A percentile compares a stretch with the other conserved stretches of the same genome.
phyloP scores from a whole-genome alignment of 208 protist species.

The Trypanosomatidae sp. region DNA sequence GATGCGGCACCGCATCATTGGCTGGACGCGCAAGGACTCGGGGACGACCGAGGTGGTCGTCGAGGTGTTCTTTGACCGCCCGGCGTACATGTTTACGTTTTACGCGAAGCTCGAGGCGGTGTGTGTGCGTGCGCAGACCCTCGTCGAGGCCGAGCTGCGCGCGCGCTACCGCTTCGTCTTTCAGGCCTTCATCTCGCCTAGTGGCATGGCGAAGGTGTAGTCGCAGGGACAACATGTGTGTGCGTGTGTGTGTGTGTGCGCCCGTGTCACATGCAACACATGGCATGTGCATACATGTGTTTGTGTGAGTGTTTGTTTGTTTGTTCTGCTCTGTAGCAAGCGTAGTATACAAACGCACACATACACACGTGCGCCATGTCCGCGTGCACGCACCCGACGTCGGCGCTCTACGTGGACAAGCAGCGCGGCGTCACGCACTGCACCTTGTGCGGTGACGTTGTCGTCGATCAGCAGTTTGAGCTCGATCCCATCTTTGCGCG shows the following conservation, averaged over 20 bases:
- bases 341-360: too few relatives aligned
- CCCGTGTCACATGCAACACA: neutral
- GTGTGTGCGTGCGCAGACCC: conserved; percentile 46
- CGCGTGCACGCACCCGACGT: conserved; percentile 52
- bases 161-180: conserved; percentile 74
- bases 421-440: conserved; percentile 44
- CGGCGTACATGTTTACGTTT: conserved; percentile 87
- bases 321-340: too few relatives aligned
- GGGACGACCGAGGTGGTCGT: conserved; percentile 78
- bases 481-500: conserved; percentile 63
- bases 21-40: conserved; percentile 73
- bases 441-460: conserved; percentile 69
- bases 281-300: neutral
- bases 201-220: conserved; percentile 10
- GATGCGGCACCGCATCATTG: conserved; percentile 74
- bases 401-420: conserved; percentile 49
- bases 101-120: conserved; percentile 79
- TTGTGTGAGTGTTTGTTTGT: neutral
- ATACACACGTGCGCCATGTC: conserved; percentile 13
- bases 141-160: conserved; percentile 46
- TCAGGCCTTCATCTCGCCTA: conserved; percentile 76
- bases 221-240: neutral
- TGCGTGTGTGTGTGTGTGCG: neutral
- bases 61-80: conserved; percentile 82
- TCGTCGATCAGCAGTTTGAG: conserved; percentile 62